A percentile compares a stretch with the other conserved stretches of the same genome.
phyloP scores from a whole-genome alignment of 495 filamentous ascomycete species.

The Xylaria sp. region DNA sequence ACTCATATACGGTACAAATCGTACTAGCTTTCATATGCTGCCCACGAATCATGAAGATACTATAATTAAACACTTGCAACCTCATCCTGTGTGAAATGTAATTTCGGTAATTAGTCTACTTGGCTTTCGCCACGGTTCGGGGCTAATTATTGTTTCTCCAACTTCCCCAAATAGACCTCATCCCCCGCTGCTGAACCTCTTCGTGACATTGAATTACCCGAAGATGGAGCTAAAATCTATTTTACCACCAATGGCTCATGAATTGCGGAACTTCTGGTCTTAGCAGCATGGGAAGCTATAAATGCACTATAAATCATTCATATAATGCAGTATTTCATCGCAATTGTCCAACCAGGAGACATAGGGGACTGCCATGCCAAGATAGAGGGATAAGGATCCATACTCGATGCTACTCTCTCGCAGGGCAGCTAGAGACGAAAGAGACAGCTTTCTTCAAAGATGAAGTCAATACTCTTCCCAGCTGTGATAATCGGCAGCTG shows the following conservation, averaged over 20 bases:
- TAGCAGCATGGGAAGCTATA: neutral
- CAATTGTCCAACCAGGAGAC: neutral
- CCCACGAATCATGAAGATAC: neutral
- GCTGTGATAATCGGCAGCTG: neutral
- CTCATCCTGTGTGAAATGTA: neutral
- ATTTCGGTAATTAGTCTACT: neutral
- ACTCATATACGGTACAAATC: neutral
- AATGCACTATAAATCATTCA: neutral
- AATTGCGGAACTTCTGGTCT: neutral
- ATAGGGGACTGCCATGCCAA: slow-evolving; percentile 3
- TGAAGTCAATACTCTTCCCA: neutral
- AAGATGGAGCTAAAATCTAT: slow-evolving; percentile 4
- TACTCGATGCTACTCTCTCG: slow-evolving; percentile 1
- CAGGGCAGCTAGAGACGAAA: neutral
- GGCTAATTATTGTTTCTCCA: neutral
- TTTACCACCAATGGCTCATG: slow-evolving; percentile 24
- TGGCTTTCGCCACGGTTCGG: neutral
- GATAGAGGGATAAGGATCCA: neutral
- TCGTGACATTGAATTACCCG: slow-evolving; percentile 9
- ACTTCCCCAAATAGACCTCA: slow-evolving; percentile 2
- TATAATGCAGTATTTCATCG: slow-evolving; percentile 8
- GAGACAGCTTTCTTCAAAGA: neutral
- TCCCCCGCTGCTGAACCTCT: neutral
- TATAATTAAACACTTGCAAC: neutral
- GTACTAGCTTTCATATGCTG: neutral